Base-by-base conservation (phyloP, 2,329 filamentous ascomycete genomes). In the Trichoderma brevicompactum region DNA sequence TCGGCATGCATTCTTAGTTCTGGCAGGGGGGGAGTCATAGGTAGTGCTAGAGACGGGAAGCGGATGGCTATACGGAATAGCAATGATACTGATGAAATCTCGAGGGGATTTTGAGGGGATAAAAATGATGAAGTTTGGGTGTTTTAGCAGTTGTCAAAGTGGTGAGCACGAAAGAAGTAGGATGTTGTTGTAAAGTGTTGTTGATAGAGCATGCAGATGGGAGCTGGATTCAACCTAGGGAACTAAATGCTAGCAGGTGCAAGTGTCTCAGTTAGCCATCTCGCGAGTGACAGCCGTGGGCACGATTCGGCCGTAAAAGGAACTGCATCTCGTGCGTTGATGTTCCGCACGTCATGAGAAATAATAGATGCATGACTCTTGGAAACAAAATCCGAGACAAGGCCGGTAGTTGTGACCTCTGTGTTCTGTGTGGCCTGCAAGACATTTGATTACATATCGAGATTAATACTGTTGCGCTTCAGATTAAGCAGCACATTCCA, bases 1-100 rank as follows among this genome's bases (percentile, higher is more conserved):
- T 62, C 59, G 59, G 59, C 59, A 62, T 43, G 36, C 28, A 53
- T 40, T 43, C 59, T 53, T 44, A 23, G 59, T 23, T 32, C 17
- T 32, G 34, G 19, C 56, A 49, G 34, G 40, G 38, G 23, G 56
- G 23, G 48, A 41, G 38, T 52, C 58, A 34, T 44, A 10, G 23
- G 34, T 34, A 50, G n/a, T n/a, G 23, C 8, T 32, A 15, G 44
- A 48, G 7, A 41, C 15, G 15, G 34, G 32, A 52, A 28, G 52
- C 5, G 7, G 36, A n/a, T 17, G 36, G 5, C 23, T 28, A 28
- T 28, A 28, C 23, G 23, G 23, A 2, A 28, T 28, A 5, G 23
- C 23, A 5, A 5, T 28, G 2, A 2, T 28, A 28, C 23, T 28
- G 23, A 28, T 23, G 10, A n/a, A 49, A 49, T 40, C 13, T 40